Evolutionary conservation across 2,329 filamentous ascomycete species (phyloP), one percentile per base, ranked within the genome.

Genomic region (Claviceps arundinis): DNA sequence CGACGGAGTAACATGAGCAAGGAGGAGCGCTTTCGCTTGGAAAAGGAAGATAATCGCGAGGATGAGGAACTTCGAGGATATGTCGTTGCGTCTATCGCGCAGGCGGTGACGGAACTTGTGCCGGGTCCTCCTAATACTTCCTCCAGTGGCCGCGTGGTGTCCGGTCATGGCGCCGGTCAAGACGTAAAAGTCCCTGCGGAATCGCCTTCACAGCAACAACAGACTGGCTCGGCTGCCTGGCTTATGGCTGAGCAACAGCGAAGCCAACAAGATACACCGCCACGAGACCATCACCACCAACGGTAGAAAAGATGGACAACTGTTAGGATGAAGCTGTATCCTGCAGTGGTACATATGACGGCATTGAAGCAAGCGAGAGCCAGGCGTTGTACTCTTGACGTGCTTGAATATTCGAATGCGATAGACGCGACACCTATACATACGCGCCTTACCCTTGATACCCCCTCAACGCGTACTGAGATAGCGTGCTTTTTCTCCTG

Each of bases 1-100:
- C 85, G 91, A 61, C 83, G 93, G 50, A 78, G 81, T 61, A 90
- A 94, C 69, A 80, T 95, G 76, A 76, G 78, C 65, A 95, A 96
- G 72, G 84, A 91, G 17, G 84, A 94, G 61, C 84, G 87, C 54
- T 90, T 89, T 68, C 77, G 81, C 43, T 73, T 93, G 14, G 84
- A 90, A 66, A 88, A 87, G 64, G 87, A 93, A 64, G 87, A 93
- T 65, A 77, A 80, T 59, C 75, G 75, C 47, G 87, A 93, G 64
- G 83, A 88, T 61, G 78, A 79, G 50, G 86, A 93, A 65, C 77
- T 93, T 34, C 79, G 86, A 54, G 77, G 78, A 58, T 86, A 85
- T 60, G 82, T 90, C 53, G 81, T 89, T 55, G 78, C 82, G 51
- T 82, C 82, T 3, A 86, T 91, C 58, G 80, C 86, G 13, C 78